Conservation (phyloP, 1,284 basidiomycete genomes). For the Irpex lacteus region DNA sequence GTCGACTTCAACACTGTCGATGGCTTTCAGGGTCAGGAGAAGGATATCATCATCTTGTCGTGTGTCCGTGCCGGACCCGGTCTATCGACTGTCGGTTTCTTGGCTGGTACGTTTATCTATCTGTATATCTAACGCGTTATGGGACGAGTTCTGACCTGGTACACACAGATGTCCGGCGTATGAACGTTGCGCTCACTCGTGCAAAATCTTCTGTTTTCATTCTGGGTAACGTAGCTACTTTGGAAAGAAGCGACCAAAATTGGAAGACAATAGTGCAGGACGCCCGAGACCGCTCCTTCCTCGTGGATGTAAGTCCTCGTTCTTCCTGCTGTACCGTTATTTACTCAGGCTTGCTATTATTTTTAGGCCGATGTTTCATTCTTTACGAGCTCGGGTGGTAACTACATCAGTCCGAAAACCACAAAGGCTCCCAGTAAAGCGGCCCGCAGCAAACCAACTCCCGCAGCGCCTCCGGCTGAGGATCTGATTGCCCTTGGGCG, state of each 20-base stretch:
- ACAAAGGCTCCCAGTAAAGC: slow-evolving; percentile 15
- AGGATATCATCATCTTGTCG: slow-evolving; percentile 93
- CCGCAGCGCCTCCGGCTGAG: background rate
- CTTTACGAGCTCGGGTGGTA: slow-evolving; percentile 30
- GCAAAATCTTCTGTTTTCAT: slow-evolving; percentile 94
- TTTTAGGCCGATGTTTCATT: slow-evolving; percentile 35
- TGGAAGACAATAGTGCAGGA: slow-evolving; percentile 83
- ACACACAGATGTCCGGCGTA: slow-evolving; percentile 73
- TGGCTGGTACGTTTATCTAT: slow-evolving; percentile 53
- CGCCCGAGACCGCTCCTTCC: slow-evolving; percentile 54
- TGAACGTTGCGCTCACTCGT: slow-evolving; percentile 98
- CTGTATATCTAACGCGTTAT: slow-evolving; percentile 6
- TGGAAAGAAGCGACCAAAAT: slow-evolving; percentile 79
- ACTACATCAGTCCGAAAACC: slow-evolving; percentile 17
- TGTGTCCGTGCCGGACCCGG: slow-evolving; percentile 91
- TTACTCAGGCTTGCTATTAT: background rate
- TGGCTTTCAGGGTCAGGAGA: slow-evolving; percentile 98
- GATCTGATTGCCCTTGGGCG: background rate
- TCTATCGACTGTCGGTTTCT: slow-evolving; percentile 82
- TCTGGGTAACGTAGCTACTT: slow-evolving; percentile 85
- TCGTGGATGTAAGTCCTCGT: slow-evolving; percentile 48
- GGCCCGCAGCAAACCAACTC: slow-evolving; percentile 12
- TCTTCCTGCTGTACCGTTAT: background rate
- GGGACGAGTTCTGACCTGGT: background rate
- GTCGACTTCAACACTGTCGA: slow-evolving; percentile 98